Base-by-base conservation (phyloP, 2,329 filamentous ascomycete genomes). In the Lasiodiplodia theobromae region DNA sequence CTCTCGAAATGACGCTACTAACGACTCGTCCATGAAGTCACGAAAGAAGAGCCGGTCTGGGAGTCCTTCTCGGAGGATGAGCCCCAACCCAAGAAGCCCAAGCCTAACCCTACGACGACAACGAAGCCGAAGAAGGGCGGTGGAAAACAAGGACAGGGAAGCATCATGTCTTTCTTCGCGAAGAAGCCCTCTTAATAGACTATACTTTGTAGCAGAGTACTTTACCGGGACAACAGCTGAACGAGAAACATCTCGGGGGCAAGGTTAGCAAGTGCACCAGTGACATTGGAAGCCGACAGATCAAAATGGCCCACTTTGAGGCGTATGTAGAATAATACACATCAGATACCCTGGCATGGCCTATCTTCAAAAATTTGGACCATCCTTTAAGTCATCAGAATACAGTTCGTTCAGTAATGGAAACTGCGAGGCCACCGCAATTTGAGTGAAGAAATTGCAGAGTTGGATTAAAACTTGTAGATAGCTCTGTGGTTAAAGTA, bases 41-140 rank as follows among this genome's bases (percentile, higher is more conserved):
- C 94, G 2, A 91, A 91, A 72, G 92, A 96, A 79, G 93, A 97
- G 76, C 82, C 87, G 0, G 91, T 86, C 0, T 97, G 94, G 94
- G 94, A 97, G 78, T 95, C 92, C 0, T 97, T 96, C 82, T 97
- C 93, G 0, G 94, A 97, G 77, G 94, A 97, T 71, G 94, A 97
- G 72, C 87, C 89, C 25, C 84, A 84, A 38, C 79, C 82, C 10
- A 84, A 86, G 76, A 89, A 88, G 75, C 75, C 83, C 7, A 90
- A 88, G 70, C 68, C 74, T 56, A 69, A 72, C 54, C 72, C 77
- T 77, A 66, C 82, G 82, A 23, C 57, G 10, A 1, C 80, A 1
- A 81, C 83, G 1, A 92, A 93, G 76, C 77, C 76, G 63, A 86
- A 84, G 75, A 83, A 80, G 72, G 78, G 74, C n/a, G 82, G 80